These are phyloP conservation scores for Heliamphora exappendiculata DNA, from an alignment of 148 eudicot genomes.

Conservation along the genomic window DNA sequence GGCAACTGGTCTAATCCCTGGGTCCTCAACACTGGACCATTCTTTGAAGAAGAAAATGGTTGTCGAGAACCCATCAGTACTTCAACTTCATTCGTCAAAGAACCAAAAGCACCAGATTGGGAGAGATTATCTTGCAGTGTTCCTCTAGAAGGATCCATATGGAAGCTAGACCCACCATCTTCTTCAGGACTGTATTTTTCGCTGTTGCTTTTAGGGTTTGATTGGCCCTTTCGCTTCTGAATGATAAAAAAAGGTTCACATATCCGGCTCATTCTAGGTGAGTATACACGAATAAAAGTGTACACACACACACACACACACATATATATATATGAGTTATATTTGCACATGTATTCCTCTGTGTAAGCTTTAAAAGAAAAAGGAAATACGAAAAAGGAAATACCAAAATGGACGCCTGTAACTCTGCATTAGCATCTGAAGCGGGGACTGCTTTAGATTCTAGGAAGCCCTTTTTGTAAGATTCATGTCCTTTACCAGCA, in stretches of 20 bases:
- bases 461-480: slow-evolving; percentile 32
- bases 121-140: slow-evolving; percentile 15
- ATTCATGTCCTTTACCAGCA: slow-evolving; percentile 40
- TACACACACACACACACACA: too few relatives aligned
- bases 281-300: neutral
- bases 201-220: slow-evolving; percentile 47
- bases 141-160: slow-evolving; percentile 35
- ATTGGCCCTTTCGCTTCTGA: slow-evolving; percentile 43
- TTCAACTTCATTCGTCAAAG: slow-evolving; percentile 22
- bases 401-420: slow-evolving; percentile 52
- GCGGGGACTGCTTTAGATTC: slow-evolving; percentile 55
- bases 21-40: slow-evolving; percentile 23
- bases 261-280: neutral
- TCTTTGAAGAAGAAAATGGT: slow-evolving; percentile 20
- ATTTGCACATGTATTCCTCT: neutral
- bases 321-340: neutral
- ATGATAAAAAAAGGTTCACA: slow-evolving; percentile 4
- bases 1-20: slow-evolving; percentile 38
- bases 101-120: slow-evolving; percentile 23
- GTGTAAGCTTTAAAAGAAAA: neutral
- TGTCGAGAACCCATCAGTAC: slow-evolving; percentile 16
- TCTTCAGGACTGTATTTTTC: slow-evolving; percentile 43
- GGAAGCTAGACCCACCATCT: slow-evolving; percentile 42
- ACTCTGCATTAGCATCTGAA: slow-evolving; percentile 70
- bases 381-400: slow-evolving; percentile 19